phyloP scores from a whole-genome alignment of 1,139 yeast species.

The Hemisphaericaspora xylofermentans region DNA sequence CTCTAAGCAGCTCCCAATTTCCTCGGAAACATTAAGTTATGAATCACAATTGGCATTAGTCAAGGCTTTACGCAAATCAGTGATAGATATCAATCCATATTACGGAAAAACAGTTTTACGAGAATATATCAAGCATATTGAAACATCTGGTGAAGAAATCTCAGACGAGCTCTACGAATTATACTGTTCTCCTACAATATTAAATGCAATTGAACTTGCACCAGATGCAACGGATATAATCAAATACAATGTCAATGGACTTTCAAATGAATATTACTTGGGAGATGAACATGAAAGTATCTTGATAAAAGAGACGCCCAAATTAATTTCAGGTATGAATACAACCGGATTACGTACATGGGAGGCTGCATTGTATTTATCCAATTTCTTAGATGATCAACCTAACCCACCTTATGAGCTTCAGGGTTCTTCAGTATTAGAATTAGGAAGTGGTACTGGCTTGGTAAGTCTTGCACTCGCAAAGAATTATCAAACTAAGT shows the following conservation, averaged over 20 bases:
- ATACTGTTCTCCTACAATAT: slow-evolving; percentile 37
- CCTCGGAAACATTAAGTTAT: slow-evolving; percentile 4
- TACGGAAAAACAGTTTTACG: slow-evolving; percentile 50
- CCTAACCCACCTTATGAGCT: slow-evolving; percentile 11
- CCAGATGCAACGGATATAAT: slow-evolving; percentile 51
- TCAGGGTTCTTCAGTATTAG: slow-evolving; percentile 44
- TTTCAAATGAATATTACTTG: slow-evolving; percentile 7
- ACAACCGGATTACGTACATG: slow-evolving; percentile 91
- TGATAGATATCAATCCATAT: slow-evolving; percentile 40
- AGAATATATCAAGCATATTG: slow-evolving; percentile 37
- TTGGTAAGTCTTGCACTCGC: slow-evolving; percentile 63
- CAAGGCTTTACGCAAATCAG: slow-evolving; percentile 15
- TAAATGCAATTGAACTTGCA: slow-evolving; percentile 36
- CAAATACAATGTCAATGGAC: slow-evolving; percentile 40
- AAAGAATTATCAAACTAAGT: slow-evolving; percentile 22
- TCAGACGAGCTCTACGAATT: slow-evolving; percentile 52
- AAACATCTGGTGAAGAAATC: slow-evolving; percentile 26
- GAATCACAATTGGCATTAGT: slow-evolving; percentile 11
- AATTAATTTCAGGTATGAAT: slow-evolving; percentile 66
- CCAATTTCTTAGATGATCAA: slow-evolving; percentile 40
- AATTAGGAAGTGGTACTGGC: slow-evolving; percentile 91
- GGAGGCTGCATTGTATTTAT: slow-evolving; percentile 84
- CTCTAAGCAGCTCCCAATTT: slow-evolving; percentile 9
- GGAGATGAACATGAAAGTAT: slow-evolving; percentile 26
- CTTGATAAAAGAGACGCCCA: slow-evolving; percentile 58